Evolutionary conservation across 2,329 filamentous ascomycete genomes (phyloP), one percentile per base, ranked within the genome.

Genomic region (Penicillium palitans): DNA sequence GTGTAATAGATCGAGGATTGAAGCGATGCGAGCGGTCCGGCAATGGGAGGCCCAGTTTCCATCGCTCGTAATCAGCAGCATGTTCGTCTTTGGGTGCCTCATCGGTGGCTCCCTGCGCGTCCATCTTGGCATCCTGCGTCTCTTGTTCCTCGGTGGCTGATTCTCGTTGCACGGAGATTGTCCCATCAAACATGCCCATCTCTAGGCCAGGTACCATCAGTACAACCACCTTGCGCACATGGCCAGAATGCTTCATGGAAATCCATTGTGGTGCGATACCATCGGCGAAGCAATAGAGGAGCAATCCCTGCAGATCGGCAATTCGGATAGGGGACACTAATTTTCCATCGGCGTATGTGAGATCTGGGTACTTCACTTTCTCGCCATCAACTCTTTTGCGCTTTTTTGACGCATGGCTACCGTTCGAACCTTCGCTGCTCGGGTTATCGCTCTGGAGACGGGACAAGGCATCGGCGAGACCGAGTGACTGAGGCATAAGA

Each of bases 191-290:
- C 90, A 98, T 95, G 61, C 87, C 89, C 68, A 91, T 85, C 71
- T 98, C 93, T 25, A 99, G 78, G 0, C 95, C 95, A 12, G 95
- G 95, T 12, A 97, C 87, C 90, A 97, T 93, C 64, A 99, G 79
- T 41, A 90, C 85, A 31, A 98, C 93, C 31, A 96, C 89, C 76
- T 95, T 96, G 57, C 78, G 77, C 41, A 88, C 80, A 59, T 79
- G 77, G 19, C 74, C 75, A 45, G 82, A 82, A 69, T 87, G 81
- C 61, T 79, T 80, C 58, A 88, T 76, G 31, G 84, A 82, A 17
- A 86, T 81, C 85, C 85, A 88, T 68, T 86, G 83, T n/a, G 85
- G 85, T 27, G 83, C 81, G 33, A 80, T 75, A 9, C 81, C 83
- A 66, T 87, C 84, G n/a, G 84, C 83, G 55, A 88, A 80, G 61